Percentiles rank a stretch among this genome's conserved stretches.
Evolutionary conservation across 176 grass and related monocot genomes (phyloP).

Genomic region (Zizania latifolia): DNA sequence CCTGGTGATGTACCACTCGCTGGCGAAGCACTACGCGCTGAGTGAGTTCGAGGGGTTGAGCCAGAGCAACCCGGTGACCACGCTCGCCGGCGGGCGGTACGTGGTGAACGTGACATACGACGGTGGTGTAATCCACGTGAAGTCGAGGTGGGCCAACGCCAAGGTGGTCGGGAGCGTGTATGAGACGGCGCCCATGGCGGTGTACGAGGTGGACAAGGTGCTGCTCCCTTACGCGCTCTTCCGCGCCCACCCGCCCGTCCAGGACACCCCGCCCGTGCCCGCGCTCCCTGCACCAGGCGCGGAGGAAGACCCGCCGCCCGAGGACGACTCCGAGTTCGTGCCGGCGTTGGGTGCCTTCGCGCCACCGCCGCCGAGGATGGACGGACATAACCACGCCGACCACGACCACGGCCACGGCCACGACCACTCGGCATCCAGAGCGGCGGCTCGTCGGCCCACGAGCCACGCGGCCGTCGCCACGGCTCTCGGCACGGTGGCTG

Average conservation of each 20-base stretch:
- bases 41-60: conserved; percentile 30
- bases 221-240: conserved; percentile 40
- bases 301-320: neutral
- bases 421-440: too few species aligned
- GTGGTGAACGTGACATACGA: conserved; percentile 41
- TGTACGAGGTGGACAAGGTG: conserved; percentile 41
- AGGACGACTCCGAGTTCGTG: neutral
- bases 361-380: neutral
- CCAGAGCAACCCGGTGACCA: conserved; percentile 29
- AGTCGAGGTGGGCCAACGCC: conserved; percentile 23
- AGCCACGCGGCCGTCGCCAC: neutral
- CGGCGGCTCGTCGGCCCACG: neutral
- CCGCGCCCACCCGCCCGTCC: conserved; percentile 19
- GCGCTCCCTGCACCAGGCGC: neutral
- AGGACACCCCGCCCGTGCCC: neutral
- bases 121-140: neutral
- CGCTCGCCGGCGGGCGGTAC: conserved; percentile 29
- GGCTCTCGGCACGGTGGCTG: neutral
- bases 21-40: conserved; percentile 23
- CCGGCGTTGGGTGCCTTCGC: too few species aligned
- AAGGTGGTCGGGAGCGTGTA: conserved; percentile 19
- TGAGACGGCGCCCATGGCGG: conserved; percentile 22
- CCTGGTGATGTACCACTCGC: conserved; percentile 46
- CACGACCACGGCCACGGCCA: too few species aligned
- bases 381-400: too few species aligned